These are phyloP conservation scores for Lactarius deliciosus DNA, from an alignment of 768 basidiomycete genomes.

Conservation along the genomic window DNA sequence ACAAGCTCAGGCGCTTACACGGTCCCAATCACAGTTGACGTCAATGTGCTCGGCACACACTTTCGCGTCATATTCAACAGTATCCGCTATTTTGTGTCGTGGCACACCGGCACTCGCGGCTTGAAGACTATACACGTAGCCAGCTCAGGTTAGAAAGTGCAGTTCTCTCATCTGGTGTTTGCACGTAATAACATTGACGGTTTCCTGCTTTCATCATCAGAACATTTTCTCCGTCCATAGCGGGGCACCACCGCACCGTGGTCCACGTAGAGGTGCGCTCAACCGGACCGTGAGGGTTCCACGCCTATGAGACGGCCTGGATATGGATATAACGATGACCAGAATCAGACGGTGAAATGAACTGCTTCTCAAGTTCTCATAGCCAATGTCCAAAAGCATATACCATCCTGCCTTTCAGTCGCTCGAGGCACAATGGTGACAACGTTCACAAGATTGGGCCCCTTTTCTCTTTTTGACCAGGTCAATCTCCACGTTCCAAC, in stretches of 20 bases:
- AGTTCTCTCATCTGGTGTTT: background rate
- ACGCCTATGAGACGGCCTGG: background rate
- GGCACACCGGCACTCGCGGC: background rate
- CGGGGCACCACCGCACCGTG: background rate
- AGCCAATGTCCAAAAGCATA: background rate
- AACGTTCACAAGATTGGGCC: background rate
- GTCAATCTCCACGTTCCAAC: background rate
- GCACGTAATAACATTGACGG: background rate
- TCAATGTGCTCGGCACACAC: background rate
- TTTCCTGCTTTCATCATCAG: background rate
- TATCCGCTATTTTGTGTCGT: conserved; percentile 1
- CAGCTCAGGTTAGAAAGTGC: background rate
- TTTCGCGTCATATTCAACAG: background rate
- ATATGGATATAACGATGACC: background rate
- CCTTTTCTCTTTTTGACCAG: background rate
- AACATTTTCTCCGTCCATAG: background rate
- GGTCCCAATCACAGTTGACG: background rate
- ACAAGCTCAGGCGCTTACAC: background rate
- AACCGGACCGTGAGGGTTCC: background rate
- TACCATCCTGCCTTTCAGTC: background rate
- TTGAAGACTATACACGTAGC: background rate
- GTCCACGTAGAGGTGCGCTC: background rate
- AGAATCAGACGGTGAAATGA: background rate
- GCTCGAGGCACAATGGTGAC: background rate
- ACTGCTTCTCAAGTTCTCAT: background rate